Percentiles rank a stretch among this genome's conserved stretches.
Conservation (phyloP, 2,329 filamentous ascomycete genomes). For the Sporothrix globosa region DNA sequence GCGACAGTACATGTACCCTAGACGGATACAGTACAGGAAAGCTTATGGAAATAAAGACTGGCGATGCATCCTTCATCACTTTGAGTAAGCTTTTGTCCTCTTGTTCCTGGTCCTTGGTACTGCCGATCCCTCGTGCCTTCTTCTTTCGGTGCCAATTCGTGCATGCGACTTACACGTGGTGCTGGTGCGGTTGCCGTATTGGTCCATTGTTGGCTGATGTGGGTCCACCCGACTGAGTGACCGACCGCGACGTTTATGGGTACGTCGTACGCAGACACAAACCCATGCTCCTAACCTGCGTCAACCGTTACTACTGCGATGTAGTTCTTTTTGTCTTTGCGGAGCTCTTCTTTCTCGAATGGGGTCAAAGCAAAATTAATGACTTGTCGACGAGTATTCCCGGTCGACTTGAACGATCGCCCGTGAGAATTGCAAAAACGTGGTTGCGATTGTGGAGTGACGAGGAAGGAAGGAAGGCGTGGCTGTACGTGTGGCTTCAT, state of each 20-base stretch:
- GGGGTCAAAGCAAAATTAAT: neutral
- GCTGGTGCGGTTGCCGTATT: conserved; percentile 29
- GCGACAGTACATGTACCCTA: neutral
- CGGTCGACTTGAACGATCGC: neutral
- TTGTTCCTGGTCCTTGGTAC: conserved; percentile 10
- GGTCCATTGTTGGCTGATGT: conserved; percentile 10
- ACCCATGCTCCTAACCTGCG: neutral
- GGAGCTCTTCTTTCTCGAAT: neutral
- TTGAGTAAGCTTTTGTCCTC: neutral
- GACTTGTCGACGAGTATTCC: neutral
- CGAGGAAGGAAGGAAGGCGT: neutral
- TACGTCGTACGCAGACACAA: neutral
- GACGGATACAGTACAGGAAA: neutral
- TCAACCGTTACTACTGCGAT: neutral
- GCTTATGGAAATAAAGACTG: neutral
- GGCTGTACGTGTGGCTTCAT: neutral
- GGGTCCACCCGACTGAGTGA: conserved; percentile 1
- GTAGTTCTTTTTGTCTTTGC: no score
- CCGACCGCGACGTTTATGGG: neutral
- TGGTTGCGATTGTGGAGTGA: conserved; percentile 2
- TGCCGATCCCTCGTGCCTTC: conserved; percentile 25
- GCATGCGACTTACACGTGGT: conserved; percentile 30
- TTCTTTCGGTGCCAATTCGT: neutral
- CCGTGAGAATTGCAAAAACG: conserved; percentile 7
- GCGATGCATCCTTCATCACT: neutral